Conservation (phyloP, 1,284 basidiomycete species). For the Pholiota adiposa region DNA sequence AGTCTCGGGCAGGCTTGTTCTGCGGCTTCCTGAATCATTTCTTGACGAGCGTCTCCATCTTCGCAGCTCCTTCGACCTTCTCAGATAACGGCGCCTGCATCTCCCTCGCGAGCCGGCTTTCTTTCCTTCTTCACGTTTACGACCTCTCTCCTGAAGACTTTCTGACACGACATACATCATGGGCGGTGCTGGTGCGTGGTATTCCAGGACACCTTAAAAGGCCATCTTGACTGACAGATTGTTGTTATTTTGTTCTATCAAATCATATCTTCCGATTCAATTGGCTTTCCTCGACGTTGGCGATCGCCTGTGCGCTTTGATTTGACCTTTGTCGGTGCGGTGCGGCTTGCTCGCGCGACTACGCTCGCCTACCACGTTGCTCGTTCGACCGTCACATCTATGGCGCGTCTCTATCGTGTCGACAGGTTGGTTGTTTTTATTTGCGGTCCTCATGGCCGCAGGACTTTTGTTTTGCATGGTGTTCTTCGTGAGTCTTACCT, state of each 20-base stretch:
- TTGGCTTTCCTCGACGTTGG: background rate
- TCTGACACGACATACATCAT: conserved; percentile 26
- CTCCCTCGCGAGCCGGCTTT: conserved; percentile 4
- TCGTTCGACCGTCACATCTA: background rate
- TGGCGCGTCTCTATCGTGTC: conserved; percentile 10
- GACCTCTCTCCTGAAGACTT: conserved; percentile 18
- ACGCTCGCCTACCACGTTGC: background rate
- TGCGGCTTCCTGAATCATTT: conserved; percentile 5
- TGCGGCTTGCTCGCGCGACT: background rate
- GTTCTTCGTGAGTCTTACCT: conserved; percentile 82
- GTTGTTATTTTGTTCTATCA: conserved; percentile 11
- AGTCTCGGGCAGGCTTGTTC: conserved; percentile 31
- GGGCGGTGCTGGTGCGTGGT: conserved; percentile 36
- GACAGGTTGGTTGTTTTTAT: conserved; percentile 92
- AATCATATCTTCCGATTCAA: background rate
- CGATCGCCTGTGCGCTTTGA: background rate
- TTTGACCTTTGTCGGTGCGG: background rate
- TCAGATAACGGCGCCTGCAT: conserved; percentile 7
- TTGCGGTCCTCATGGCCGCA: conserved; percentile 91
- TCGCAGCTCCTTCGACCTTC: background rate
- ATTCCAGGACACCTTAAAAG: conserved; percentile 14
- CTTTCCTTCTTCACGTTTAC: conserved; percentile 5
- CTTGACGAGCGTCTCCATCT: conserved; percentile 8
- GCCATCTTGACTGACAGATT: conserved; percentile 17
- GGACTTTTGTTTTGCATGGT: conserved; percentile 96